phyloP scores from a whole-genome alignment of 1,139 yeast genomes.

The Tardiomyces depauwii region DNA sequence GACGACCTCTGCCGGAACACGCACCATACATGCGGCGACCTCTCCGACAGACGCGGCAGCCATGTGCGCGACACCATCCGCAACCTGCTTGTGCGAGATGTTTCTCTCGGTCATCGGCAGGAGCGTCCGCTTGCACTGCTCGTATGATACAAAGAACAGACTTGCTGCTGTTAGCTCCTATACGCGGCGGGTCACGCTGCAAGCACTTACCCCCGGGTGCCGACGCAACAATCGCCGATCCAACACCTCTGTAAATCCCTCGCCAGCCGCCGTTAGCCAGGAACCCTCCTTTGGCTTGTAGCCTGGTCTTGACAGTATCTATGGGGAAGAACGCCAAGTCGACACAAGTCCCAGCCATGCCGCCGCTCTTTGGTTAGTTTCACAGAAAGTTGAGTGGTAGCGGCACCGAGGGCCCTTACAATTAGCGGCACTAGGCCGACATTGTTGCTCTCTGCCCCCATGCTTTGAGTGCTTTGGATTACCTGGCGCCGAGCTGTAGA shows the following conservation, averaged over 20 bases:
- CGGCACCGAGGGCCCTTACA: too few relatives aligned
- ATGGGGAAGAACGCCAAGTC: constrained; percentile 93
- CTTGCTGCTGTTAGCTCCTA: constrained; percentile 39
- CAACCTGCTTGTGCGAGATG: constrained; percentile 23
- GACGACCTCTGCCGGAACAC: constrained; percentile 95
- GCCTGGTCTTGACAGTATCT: constrained; percentile 85
- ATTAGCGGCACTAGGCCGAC: neutral
- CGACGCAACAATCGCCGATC: constrained; percentile 87
- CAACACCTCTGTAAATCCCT: constrained; percentile 86
- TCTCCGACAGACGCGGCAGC: constrained; percentile 82
- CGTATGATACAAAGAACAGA: constrained; percentile 82
- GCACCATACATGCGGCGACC: constrained; percentile 79
- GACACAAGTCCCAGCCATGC: constrained; percentile 91
- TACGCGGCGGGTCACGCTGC: too few relatives aligned
- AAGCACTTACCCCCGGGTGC: constrained; percentile 50
- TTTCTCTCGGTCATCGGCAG: constrained; percentile 28
- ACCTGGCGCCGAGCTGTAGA: too few relatives aligned
- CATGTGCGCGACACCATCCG: constrained; percentile 57
- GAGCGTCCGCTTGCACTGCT: constrained; percentile 50
- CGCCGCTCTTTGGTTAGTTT: constrained; percentile 41
- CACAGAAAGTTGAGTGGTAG: too few relatives aligned
- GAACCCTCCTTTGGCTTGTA: constrained; percentile 94
- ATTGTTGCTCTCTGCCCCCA: neutral
- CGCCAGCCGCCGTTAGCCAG: constrained; percentile 84
- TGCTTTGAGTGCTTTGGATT: too few relatives aligned